A percentile compares a stretch with the other conserved stretches of the same genome.
phyloP scores from a whole-genome alignment of 2,329 filamentous ascomycete species.

The Fusarium pseudocircinatum region DNA sequence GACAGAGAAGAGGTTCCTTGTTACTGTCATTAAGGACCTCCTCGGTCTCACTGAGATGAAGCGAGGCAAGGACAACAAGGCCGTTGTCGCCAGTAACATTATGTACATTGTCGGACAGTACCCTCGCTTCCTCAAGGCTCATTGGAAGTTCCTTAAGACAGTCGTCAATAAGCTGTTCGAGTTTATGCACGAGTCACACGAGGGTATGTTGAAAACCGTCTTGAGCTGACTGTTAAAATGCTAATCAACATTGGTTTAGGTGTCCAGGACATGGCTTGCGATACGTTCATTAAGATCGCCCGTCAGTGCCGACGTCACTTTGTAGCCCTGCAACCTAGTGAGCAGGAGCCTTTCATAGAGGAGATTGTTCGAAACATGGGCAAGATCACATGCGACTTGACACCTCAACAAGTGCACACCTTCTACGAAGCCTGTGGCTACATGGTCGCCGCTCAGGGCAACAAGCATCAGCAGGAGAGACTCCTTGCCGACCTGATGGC shows the following conservation, averaged over 20 bases:
- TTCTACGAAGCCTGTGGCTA: constrained; percentile 99
- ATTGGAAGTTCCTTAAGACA: constrained; percentile 99
- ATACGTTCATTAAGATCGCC: constrained; percentile 99
- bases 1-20: constrained; percentile 97
- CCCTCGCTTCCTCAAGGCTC: constrained; percentile 95
- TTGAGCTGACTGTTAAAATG: not conserved
- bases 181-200: constrained; percentile 99
- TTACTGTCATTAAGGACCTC: constrained; percentile 98
- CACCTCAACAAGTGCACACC: constrained; percentile 96
- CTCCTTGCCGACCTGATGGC: constrained; percentile 92
- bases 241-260: constrained; percentile 58
- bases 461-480: constrained; percentile 92
- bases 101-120: constrained; percentile 99
- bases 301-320: constrained; percentile 98
- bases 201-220: constrained; percentile 67
- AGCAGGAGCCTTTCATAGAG: constrained; percentile 96
- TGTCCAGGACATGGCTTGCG: constrained; percentile 99
- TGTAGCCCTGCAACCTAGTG: constrained; percentile 92
- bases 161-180: constrained; percentile 99
- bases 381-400: constrained; percentile 94
- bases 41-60: constrained; percentile 99
- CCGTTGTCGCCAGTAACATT: constrained; percentile 98
- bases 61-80: constrained; percentile 99
- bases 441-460: constrained; percentile 98
- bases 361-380: constrained; percentile 96